Percentiles rank a stretch among this genome's conserved stretches.
These are phyloP conservation scores for Haplographium delicatum DNA, from an alignment of 495 filamentous ascomycete genomes.

Conservation along the genomic window DNA sequence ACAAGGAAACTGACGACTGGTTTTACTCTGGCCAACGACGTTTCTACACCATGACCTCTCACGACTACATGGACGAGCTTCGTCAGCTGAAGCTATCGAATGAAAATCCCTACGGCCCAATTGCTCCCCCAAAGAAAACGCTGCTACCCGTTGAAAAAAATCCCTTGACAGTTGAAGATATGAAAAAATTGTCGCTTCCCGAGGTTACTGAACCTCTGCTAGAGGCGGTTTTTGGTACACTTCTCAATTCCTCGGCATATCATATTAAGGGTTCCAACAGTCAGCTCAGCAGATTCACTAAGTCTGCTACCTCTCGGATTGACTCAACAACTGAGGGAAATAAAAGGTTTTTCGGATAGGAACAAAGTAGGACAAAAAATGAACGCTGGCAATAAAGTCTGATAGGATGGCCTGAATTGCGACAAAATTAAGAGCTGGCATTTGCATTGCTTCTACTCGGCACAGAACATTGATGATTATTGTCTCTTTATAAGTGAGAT, in stretches of 20 bases:
- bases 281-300: background rate
- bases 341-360: background rate
- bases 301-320: background rate
- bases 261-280: background rate
- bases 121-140: background rate
- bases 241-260: background rate
- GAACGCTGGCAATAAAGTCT: too few species aligned
- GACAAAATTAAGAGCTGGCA: too few species aligned
- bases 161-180: background rate
- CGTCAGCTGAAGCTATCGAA: background rate
- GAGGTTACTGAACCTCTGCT: background rate
- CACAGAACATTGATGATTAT: too few species aligned
- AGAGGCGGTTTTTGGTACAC: background rate
- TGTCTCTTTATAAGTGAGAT: too few species aligned
- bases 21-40: constrained; percentile 5
- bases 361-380: too few species aligned
- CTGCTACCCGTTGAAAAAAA: background rate
- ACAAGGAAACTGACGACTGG: background rate
- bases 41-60: background rate
- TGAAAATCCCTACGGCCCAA: background rate
- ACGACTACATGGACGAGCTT: constrained; percentile 3
- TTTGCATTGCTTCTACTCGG: too few species aligned
- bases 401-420: too few species aligned
- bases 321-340: background rate
- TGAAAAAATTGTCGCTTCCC: background rate